These are phyloP conservation scores for Aspergillus cavernicola DNA, from an alignment of 495 filamentous ascomycete genomes.

Conservation along the genomic window DNA sequence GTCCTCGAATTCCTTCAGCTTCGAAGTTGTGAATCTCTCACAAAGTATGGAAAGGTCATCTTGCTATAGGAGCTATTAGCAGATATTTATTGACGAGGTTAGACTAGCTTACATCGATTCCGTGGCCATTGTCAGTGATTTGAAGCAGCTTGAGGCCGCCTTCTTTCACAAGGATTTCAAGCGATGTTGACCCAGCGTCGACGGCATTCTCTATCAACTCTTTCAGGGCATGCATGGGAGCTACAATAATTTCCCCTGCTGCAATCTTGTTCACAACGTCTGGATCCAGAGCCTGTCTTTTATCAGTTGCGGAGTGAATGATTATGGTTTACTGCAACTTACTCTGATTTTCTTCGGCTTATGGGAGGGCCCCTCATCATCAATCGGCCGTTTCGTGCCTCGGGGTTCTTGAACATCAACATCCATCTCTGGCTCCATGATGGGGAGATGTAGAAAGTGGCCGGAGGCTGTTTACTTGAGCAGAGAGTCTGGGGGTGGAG, in stretches of 20 bases:
- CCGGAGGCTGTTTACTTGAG: background rate
- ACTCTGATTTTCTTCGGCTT: slow-evolving; percentile 68
- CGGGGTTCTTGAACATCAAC: slow-evolving; percentile 39
- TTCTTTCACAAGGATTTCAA: slow-evolving; percentile 92
- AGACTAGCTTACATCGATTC: slow-evolving; percentile 68
- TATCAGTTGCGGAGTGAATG: no score
- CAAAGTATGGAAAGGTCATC: slow-evolving; percentile 93
- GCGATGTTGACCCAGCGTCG: slow-evolving; percentile 86
- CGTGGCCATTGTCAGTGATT: slow-evolving; percentile 97
- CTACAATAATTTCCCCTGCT: slow-evolving; percentile 98
- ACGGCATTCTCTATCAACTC: slow-evolving; percentile 98
- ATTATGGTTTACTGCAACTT: slow-evolving; percentile 3
- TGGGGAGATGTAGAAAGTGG: no score
- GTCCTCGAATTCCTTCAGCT: slow-evolving; percentile 93
- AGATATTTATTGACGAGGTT: background rate
- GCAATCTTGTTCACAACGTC: slow-evolving; percentile 99
- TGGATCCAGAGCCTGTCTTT: slow-evolving; percentile 81
- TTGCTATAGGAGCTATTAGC: slow-evolving; percentile 46
- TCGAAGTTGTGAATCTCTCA: slow-evolving; percentile 96
- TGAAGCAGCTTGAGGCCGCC: slow-evolving; percentile 96
- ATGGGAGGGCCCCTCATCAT: slow-evolving; percentile 35
- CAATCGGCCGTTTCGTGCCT: slow-evolving; percentile 62
- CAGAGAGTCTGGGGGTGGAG: background rate
- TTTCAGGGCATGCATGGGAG: slow-evolving; percentile 94
- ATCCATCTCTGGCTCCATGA: slow-evolving; percentile 48